Base-by-base conservation (phyloP, 805 yeast species). In the Candida ascalaphidarum region DNA sequence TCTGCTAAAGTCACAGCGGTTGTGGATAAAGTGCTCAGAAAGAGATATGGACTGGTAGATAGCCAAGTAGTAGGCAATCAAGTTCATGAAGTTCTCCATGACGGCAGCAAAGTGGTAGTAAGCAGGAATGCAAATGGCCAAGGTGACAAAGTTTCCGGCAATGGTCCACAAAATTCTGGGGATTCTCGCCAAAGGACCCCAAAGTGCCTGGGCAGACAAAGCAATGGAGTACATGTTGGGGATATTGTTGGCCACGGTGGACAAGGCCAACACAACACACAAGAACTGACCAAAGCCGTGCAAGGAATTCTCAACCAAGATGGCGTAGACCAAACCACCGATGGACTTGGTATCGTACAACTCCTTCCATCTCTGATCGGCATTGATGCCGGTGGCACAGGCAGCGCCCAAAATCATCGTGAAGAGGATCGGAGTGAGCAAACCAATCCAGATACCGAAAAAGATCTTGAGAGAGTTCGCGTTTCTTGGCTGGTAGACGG, bases 161-260 rank as follows among this genome's bases (percentile, higher is more conserved):
- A 81, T 41, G 23, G 95, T 78, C 95, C 95, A 86, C 27, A 77
- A 41, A 28, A 80, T 69, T 67, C 96, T 75, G 48, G 96, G 96
- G 34, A 88, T 63, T 47, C 65, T 71, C 23, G 75, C 65, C 48
- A 86, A 71, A 38, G 73, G 74, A 32, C 81, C 73, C 81, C 89
- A 81, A 44, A 81, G 61, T 24, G 92, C 75, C 61, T 88, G 96
- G 20, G 86, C 85, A 40, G 86, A 77, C 48, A 88, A 67, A 22
- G 85, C 88, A 45, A 85, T 73, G 15, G 96, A 83, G 66, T 88
- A 88, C 81, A 85, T 77, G 65, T 85, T 86, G 56, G 96, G 96
- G 55, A 86, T 75, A 63, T 85, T 86, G 68, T 84, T 85, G 40
- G 95, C 78, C 32, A 88, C 80, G 18, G 95, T 84, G 18, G 95